A percentile compares a stretch with the other conserved stretches of the same genome.
Evolutionary conservation across 352 stramenopile species (phyloP).

Genomic region (Achlya hypogyna): DNA sequence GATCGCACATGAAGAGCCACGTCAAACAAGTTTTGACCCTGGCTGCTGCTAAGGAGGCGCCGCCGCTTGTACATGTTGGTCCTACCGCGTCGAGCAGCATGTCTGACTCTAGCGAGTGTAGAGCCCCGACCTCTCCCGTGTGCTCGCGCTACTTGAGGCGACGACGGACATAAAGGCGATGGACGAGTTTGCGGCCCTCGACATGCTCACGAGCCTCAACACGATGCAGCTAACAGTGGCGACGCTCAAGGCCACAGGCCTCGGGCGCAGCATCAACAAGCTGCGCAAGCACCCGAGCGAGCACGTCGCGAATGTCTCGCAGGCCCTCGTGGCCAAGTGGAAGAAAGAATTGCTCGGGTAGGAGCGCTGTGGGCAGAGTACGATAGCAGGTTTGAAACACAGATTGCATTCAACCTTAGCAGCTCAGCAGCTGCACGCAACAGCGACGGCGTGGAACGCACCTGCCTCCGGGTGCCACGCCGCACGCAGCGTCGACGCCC

Average conservation of each 20-base stretch:
- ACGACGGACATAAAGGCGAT: slow-evolving; percentile 61
- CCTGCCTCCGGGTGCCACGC: not conserved
- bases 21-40: not conserved
- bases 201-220: slow-evolving; percentile 60
- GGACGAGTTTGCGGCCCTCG: slow-evolving; percentile 46
- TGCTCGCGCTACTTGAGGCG: slow-evolving; percentile 70
- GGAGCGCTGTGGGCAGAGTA: not conserved
- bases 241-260: slow-evolving; percentile 71
- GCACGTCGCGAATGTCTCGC: slow-evolving; percentile 52
- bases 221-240: slow-evolving; percentile 68
- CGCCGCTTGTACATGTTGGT: not conserved
- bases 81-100: too few species aligned
- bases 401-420: not conserved
- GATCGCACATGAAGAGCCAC: slow-evolving; percentile 5
- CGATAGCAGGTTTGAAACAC: not conserved
- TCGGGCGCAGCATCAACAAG: slow-evolving; percentile 82
- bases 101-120: not conserved
- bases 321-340: slow-evolving; percentile 71
- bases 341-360: slow-evolving; percentile 40
- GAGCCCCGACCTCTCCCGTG: not conserved
- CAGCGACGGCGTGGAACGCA: not conserved
- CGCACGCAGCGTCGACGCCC: not conserved
- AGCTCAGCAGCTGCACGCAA: not conserved
- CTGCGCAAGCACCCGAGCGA: slow-evolving; percentile 62
- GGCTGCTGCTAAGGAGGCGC: slow-evolving; percentile 3